Base-by-base conservation (phyloP, 2,329 filamentous ascomycete species). In the Fusarium gaditjirri region DNA sequence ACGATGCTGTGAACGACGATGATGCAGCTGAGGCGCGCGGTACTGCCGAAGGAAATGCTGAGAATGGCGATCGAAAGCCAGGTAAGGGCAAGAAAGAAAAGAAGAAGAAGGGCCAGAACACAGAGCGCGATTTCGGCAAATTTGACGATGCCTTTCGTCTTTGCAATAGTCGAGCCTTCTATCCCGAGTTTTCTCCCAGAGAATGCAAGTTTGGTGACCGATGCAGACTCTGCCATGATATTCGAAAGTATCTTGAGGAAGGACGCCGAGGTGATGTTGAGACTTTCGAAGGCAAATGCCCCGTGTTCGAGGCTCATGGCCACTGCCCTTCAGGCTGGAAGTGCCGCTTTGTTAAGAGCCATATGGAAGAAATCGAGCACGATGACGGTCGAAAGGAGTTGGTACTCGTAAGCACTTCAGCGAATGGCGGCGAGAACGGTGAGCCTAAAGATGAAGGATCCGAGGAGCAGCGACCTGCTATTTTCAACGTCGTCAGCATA, bases 261-360 rank as follows among this genome's bases (percentile, higher is more conserved):
- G 93, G 94, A 68, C 95, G 95, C 73, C 90, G 94, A 47, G 90
- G 90, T 67, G 94, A 98, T 78, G 86, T 98, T 42, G 87, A 88
- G 9, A 94, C 92, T 0, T 92, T 97, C 76, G 87, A 86, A 44
- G 92, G 93, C 11, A 86, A 92, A 69, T 99, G 96, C 78, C 95
- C 95, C 2, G 88, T 97, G 13, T 98, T 90, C 81, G 91, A 93
- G 73, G 85, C 86, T 21, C 89, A 92, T 71, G 95, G 95, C 17
- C 89, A 86, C 69, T 99, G 96, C 77, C 87, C 89, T 53, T 89
- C 92, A 19, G 96, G 96, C 10, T 99, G 95, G 95, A 97, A 95
- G 80, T 99, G 96, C 80, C 92, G 95, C 27, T 97, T 98, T 78
- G 92, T 94, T 38, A 88, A 88, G 70, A 97, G 94, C 70, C 96